These are phyloP conservation scores for Tarenaya hassleriana DNA, from an alignment of 345 rosid species.

Conservation along the genomic window DNA sequence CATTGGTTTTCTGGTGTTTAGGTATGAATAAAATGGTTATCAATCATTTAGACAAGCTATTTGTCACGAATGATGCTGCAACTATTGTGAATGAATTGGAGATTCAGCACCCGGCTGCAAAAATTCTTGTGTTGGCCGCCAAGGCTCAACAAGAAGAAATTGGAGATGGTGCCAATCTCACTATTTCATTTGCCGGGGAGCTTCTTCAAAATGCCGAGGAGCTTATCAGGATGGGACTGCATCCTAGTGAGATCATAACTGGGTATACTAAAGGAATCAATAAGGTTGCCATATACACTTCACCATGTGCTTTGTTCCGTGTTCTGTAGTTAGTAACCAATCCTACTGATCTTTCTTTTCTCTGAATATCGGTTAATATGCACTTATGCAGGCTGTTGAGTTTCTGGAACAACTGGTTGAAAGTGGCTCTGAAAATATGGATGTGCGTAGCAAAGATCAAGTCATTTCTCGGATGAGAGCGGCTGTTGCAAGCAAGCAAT, in stretches of 20 bases:
- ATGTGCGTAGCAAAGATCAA: slow-evolving; percentile 73
- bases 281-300: slow-evolving; percentile 30
- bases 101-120: slow-evolving; percentile 98
- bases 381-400: slow-evolving; percentile 52
- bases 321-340: neutral
- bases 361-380: neutral
- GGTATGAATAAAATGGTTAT: slow-evolving; percentile 99
- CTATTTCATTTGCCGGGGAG: slow-evolving; percentile 90
- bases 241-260: slow-evolving; percentile 93
- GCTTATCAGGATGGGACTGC: slow-evolving; percentile 91
- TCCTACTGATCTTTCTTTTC: neutral
- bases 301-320: too few relatives aligned
- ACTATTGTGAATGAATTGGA: slow-evolving; percentile 95
- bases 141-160: slow-evolving; percentile 99
- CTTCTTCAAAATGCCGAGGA: slow-evolving; percentile 91
- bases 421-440: slow-evolving; percentile 93
- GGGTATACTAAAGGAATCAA: slow-evolving; percentile 71
- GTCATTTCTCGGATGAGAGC: slow-evolving; percentile 79
- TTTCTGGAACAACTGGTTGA: slow-evolving; percentile 67
- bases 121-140: slow-evolving; percentile 80
- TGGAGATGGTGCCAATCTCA: slow-evolving; percentile 93
- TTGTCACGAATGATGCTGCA: slow-evolving; percentile 91
- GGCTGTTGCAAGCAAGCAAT: slow-evolving; percentile 98
- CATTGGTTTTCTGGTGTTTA: slow-evolving; percentile 17
- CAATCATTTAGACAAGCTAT: slow-evolving; percentile 86